Conservation (phyloP, 2,329 filamentous ascomycete species). For the Penicillium sp. region DNA sequence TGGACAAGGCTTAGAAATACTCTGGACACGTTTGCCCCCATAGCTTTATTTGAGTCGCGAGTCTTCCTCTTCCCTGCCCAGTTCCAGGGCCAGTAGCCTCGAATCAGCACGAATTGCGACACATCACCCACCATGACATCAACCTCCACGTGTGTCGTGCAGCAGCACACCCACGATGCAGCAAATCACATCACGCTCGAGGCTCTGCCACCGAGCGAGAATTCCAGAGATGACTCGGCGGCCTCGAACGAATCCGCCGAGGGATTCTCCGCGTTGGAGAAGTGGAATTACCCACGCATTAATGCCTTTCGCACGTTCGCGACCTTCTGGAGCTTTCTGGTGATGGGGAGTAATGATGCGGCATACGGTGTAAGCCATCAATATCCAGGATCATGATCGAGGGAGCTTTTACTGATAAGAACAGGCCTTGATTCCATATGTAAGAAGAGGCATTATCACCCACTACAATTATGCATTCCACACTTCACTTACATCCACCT, state of each 20-base stretch:
- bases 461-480: neutral
- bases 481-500: neutral
- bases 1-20: neutral
- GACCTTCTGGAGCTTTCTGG: slow-evolving; percentile 60
- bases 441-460: neutral
- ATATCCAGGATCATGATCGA: neutral
- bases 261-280: slow-evolving; percentile 32
- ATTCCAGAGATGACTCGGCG: neutral
- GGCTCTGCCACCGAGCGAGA: slow-evolving; percentile 13
- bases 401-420: neutral
- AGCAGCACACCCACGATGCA: slow-evolving; percentile 13
- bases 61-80: no score
- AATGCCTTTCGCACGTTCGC: slow-evolving; percentile 55
- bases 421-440: slow-evolving; percentile 3
- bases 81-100: neutral
- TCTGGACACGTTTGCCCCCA: neutral
- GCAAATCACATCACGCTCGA: slow-evolving; percentile 17
- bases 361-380: slow-evolving; percentile 56
- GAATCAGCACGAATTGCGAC: neutral
- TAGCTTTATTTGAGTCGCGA: no score
- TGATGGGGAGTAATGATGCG: slow-evolving; percentile 62
- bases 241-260: neutral
- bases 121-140: slow-evolving; percentile 15
- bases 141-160: slow-evolving; percentile 7
- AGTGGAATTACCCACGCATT: slow-evolving; percentile 53